Evolutionary conservation across 768 basidiomycete species (phyloP).

Genomic region (Boletus sp.): DNA sequence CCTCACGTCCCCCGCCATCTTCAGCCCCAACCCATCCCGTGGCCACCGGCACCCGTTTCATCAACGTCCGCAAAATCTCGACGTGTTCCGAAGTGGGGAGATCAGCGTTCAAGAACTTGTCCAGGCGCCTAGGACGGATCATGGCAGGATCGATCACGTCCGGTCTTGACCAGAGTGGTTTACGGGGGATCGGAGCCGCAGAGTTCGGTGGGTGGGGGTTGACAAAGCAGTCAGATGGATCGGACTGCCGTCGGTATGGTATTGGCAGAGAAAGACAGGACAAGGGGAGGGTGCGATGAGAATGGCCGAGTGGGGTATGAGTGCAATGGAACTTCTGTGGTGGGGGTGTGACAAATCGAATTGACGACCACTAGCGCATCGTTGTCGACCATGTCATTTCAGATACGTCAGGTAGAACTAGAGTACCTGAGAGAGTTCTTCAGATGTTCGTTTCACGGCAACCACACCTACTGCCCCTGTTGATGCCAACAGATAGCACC

Average conservation of each 20-base stretch:
- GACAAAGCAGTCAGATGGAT: slow-evolving; percentile 89
- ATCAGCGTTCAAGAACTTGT: slow-evolving; percentile 93
- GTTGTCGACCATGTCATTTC: slow-evolving; percentile 13
- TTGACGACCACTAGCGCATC: slow-evolving; percentile 42
- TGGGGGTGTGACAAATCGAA: slow-evolving; percentile 13
- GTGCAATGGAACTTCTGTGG: slow-evolving; percentile 15
- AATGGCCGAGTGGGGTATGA: slow-evolving; percentile 31
- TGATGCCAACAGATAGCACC: slow-evolving; percentile 87
- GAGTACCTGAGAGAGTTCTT: slow-evolving; percentile 64
- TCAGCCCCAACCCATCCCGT: neutral
- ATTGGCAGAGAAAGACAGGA: neutral
- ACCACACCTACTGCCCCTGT: slow-evolving; percentile 94
- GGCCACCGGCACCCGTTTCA: slow-evolving; percentile 63
- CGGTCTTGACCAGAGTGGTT: slow-evolving; percentile 93
- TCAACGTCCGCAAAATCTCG: slow-evolving; percentile 81
- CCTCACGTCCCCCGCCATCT: slow-evolving; percentile 9
- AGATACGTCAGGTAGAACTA: slow-evolving; percentile 49
- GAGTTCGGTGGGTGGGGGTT: slow-evolving; percentile 87
- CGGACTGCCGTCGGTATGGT: slow-evolving; percentile 48
- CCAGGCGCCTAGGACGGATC: slow-evolving; percentile 93
- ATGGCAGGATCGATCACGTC: slow-evolving; percentile 98
- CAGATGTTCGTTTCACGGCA: slow-evolving; percentile 95
- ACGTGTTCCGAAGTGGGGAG: slow-evolving; percentile 75
- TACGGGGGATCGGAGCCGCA: slow-evolving; percentile 84
- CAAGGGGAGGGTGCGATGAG: slow-evolving; percentile 18